Evolutionary conservation across 805 yeast species (phyloP), one percentile per base, ranked within the genome.

Genomic region (Candida palmyrensis): DNA sequence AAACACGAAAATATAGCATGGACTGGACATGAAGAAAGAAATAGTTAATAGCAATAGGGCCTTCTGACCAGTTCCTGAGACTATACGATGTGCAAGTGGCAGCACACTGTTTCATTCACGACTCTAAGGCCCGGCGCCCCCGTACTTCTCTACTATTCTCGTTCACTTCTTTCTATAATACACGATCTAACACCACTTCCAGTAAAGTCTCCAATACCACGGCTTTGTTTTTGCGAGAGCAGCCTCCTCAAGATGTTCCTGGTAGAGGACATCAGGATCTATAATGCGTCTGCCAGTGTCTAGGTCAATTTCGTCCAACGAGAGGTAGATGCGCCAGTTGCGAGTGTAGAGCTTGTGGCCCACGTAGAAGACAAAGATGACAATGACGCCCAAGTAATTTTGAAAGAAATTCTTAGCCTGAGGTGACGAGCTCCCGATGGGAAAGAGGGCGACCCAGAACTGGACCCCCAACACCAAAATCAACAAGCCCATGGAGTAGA

Each of bases 381-480:
- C 50, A 24, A 64, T 30, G 13, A 40, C 54, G 39, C 58, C 49
- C 33, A 65, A 54, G 44, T 67, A 65, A 34, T 55, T 49, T 37
- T 59, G 55, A 53, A 66, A 65, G 51, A 65, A 65, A n/a, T 42
- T 46, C 14, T 35, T 41, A 5, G 55, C 64, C 31, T 47, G 44
- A 12, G 66, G 56, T 17, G 33, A 14, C 13, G 42, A 35, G 7
- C 21, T 19, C 13, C 35, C 32, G 13, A 26, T 21, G 3, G 60
- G 60, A 46, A 43, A 55, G 35, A 54, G 40, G 6, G 61, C 47
- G 2, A 53, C 47, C 57, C 57, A 55, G 33, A 55, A 42, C 25
- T 48, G 48, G 14, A 55, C 51, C n/a, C 47, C 47, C 14, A 55
- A 48, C 18, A 55, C 46, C 29, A 52, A 41, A 2, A 42, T 17